Evolutionary conservation across 176 grass and related monocot genomes (phyloP).

Genomic region (Bothriochloa decipiens): DNA sequence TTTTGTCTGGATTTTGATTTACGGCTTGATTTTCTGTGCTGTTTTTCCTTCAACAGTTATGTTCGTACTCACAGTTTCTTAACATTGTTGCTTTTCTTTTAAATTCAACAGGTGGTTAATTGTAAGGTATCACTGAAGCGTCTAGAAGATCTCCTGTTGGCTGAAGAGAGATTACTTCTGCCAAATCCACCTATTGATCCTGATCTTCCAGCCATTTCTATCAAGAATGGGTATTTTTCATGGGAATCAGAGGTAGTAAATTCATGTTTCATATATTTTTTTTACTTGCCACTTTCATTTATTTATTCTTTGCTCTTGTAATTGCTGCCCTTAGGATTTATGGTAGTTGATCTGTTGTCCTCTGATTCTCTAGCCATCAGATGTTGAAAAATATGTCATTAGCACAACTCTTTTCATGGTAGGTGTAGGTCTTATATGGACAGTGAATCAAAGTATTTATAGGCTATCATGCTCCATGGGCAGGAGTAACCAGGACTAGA

Average conservation of each 20-base stretch:
- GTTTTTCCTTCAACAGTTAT: background rate
- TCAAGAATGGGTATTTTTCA: conserved; percentile 90
- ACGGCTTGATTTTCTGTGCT: background rate
- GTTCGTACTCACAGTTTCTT: conserved; percentile 23
- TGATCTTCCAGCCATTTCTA: conserved; percentile 81
- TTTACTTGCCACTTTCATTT: conserved; percentile 17
- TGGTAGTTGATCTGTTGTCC: conserved; percentile 20
- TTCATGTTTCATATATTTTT: conserved; percentile 32
- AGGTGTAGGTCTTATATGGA: conserved; percentile 8
- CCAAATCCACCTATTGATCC: conserved; percentile 83
- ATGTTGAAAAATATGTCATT: background rate
- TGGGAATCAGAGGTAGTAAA: conserved; percentile 90
- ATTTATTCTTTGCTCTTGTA: conserved; percentile 10
- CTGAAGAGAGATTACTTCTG: conserved; percentile 86
- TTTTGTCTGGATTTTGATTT: conserved; percentile 23
- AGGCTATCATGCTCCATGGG: conserved; percentile 7
- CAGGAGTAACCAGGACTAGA: background rate
- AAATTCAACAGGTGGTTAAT: conserved; percentile 84
- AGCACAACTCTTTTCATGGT: conserved; percentile 1
- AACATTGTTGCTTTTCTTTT: conserved; percentile 21
- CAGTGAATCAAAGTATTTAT: conserved; percentile 3
- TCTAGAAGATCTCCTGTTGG: conserved; percentile 80
- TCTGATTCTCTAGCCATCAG: background rate
- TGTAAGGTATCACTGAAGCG: conserved; percentile 92
- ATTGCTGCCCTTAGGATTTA: background rate